phyloP scores from a whole-genome alignment of 352 stramenopile species.

The Globisporangium rhizosaccharum region DNA sequence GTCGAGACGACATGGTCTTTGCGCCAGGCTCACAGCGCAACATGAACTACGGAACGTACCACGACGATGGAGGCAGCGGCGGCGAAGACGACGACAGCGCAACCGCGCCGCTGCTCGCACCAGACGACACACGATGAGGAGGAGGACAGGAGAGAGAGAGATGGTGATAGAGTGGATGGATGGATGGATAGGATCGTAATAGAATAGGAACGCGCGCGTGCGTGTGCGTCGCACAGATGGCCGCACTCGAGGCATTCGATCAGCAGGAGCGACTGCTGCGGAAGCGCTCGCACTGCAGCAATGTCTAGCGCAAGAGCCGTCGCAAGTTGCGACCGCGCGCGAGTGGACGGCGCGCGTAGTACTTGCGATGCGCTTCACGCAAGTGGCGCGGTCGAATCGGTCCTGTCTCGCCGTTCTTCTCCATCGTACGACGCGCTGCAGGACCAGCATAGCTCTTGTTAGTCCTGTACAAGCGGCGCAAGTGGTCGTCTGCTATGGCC shows the following conservation, averaged over 20 bases:
- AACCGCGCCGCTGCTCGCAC: not conserved
- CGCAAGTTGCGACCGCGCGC: conserved; percentile 52
- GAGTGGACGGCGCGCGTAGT: conserved; percentile 73
- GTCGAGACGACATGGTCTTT: conserved; percentile 27
- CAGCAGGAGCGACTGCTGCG: not conserved
- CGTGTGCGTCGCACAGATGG: not conserved
- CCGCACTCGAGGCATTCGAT: not conserved
- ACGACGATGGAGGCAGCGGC: conserved; percentile 1
- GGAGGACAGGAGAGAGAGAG: not conserved
- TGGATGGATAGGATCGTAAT: conserved; percentile 17
- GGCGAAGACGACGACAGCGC: conserved; percentile 4
- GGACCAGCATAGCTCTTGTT: not conserved
- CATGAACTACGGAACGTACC: conserved; percentile 22
- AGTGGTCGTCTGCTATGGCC: too few relatives aligned
- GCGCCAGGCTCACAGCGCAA: conserved; percentile 11
- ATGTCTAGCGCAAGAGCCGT: conserved; percentile 38
- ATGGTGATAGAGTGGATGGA: not conserved
- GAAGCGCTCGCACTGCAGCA: not conserved
- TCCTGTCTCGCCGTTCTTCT: conserved; percentile 65
- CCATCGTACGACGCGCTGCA: conserved; percentile 75
- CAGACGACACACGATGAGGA: conserved; percentile 18
- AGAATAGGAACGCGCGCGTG: conserved; percentile 14
- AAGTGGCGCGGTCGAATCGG: conserved; percentile 73
- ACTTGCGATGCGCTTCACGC: conserved; percentile 75
- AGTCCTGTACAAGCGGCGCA: too few relatives aligned